Conservation (phyloP, 805 yeast species). For the Saccharomycopsis sp. region DNA sequence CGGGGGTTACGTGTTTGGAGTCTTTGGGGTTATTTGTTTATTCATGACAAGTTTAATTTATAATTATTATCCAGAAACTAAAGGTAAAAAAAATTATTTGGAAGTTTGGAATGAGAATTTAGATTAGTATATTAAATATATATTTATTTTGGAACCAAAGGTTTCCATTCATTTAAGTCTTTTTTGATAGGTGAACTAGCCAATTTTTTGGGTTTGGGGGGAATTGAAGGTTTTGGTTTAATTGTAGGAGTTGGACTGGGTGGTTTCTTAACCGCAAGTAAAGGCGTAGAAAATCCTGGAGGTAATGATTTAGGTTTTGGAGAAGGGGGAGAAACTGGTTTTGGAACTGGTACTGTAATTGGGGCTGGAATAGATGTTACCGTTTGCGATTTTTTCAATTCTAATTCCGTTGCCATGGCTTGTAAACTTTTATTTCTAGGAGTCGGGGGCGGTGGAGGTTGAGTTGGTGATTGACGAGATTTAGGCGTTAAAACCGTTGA, state of each 20-base stretch:
- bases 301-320: slow-evolving; percentile 15
- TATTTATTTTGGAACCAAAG: slow-evolving; percentile 9
- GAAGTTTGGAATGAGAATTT: slow-evolving; percentile 78
- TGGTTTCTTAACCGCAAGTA: slow-evolving; percentile 7
- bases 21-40: slow-evolving; percentile 54
- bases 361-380: neutral
- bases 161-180: slow-evolving; percentile 8
- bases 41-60: slow-evolving; percentile 38
- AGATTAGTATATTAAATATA: no score
- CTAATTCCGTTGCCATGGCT: neutral
- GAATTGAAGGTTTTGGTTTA: slow-evolving; percentile 2
- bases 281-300: slow-evolving; percentile 8
- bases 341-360: neutral
- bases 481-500: slow-evolving; percentile 13
- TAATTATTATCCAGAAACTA: slow-evolving; percentile 62
- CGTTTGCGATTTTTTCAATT: neutral
- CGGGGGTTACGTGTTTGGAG: slow-evolving; percentile 71
- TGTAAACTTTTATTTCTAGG: neutral
- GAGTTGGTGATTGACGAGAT: neutral
- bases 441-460: neutral
- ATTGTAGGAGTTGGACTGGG: neutral
- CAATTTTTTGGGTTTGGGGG: slow-evolving; percentile 29
- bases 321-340: slow-evolving; percentile 5
- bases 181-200: neutral
- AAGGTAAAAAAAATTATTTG: slow-evolving; percentile 47